A percentile compares a stretch with the other conserved stretches of the same genome.
These are phyloP conservation scores for Aspergillus nidulans DNA, from an alignment of 495 filamentous ascomycete genomes.

Conservation along the genomic window DNA sequence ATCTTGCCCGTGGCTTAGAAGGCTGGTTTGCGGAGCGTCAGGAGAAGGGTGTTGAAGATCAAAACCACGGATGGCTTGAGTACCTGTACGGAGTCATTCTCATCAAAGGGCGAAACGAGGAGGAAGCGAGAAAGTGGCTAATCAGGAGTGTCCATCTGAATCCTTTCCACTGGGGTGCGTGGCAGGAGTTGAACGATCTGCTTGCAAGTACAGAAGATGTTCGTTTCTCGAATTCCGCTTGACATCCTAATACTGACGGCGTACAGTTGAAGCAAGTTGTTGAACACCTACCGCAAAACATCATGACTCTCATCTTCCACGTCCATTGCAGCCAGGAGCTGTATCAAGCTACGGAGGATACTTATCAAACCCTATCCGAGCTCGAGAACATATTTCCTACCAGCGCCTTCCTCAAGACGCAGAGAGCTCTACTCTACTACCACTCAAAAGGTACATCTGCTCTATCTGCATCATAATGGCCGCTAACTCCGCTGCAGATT, in stretches of 20 bases:
- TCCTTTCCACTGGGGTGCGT: constrained; percentile 95
- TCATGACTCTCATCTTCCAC: constrained; percentile 91
- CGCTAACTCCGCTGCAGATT: constrained; percentile 47
- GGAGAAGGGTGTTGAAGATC: constrained; percentile 53
- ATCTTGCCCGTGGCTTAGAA: constrained; percentile 69
- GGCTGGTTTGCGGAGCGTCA: constrained; percentile 65
- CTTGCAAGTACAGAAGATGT: constrained; percentile 81
- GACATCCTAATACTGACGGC: constrained; percentile 14
- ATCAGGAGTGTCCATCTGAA: constrained; percentile 78
- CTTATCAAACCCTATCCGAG: constrained; percentile 67
- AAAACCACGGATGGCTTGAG: constrained; percentile 88
- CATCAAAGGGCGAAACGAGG: constrained; percentile 85
- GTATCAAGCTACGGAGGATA: constrained; percentile 70
- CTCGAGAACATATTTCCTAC: constrained; percentile 78
- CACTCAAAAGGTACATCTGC: constrained; percentile 64
- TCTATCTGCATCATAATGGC: neutral
- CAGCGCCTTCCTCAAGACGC: constrained; percentile 84
- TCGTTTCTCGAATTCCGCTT: constrained; percentile 26
- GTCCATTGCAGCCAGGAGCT: constrained; percentile 85
- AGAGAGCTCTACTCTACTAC: constrained; percentile 81
- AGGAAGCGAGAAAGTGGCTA: constrained; percentile 74
- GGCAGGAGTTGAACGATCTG: constrained; percentile 79
- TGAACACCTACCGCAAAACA: constrained; percentile 72
- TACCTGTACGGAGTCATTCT: constrained; percentile 91
- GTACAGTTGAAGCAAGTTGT: constrained; percentile 52